Percentiles rank a stretch among this genome's conserved stretches.
Conservation (phyloP, 2,329 filamentous ascomycete genomes). For the Cordyceps farinosa region DNA sequence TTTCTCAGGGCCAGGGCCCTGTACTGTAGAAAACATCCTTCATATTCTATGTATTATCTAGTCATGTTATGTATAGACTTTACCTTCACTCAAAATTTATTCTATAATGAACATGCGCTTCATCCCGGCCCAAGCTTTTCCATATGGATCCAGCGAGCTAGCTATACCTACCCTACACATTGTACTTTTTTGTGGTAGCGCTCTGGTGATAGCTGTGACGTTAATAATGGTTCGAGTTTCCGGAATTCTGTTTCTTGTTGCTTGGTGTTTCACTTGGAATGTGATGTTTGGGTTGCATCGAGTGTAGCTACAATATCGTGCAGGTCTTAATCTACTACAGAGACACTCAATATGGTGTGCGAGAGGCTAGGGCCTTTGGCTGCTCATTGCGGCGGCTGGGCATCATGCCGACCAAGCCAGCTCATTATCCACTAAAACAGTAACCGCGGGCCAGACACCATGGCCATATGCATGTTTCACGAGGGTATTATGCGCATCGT, state of each 20-base stretch:
- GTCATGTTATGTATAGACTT: not conserved
- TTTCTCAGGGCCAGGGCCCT: constrained; percentile 35
- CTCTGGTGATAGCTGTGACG: too few species aligned
- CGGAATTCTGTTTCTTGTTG: too few species aligned
- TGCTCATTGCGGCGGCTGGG: not conserved
- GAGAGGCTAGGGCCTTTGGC: too few species aligned
- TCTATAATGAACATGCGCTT: not conserved
- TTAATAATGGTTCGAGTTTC: not conserved
- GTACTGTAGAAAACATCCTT: not conserved
- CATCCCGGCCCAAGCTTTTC: not conserved
- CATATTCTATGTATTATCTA: constrained; percentile 2
- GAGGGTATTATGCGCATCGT: not conserved
- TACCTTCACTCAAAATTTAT: constrained; percentile 1
- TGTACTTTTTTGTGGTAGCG: too few species aligned
- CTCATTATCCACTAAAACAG: not conserved
- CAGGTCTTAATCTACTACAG: too few species aligned
- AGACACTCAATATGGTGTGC: too few species aligned
- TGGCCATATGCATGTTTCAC: not conserved
- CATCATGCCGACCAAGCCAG: not conserved
- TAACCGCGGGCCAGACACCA: not conserved
- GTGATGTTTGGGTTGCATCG: too few species aligned
- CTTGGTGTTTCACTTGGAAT: not conserved
- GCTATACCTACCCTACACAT: not conserved
- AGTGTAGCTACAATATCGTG: not conserved
- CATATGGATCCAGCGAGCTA: not conserved